Evolutionary conservation across 495 filamentous ascomycete genomes (phyloP).

Genomic region (Podospora didyma): DNA sequence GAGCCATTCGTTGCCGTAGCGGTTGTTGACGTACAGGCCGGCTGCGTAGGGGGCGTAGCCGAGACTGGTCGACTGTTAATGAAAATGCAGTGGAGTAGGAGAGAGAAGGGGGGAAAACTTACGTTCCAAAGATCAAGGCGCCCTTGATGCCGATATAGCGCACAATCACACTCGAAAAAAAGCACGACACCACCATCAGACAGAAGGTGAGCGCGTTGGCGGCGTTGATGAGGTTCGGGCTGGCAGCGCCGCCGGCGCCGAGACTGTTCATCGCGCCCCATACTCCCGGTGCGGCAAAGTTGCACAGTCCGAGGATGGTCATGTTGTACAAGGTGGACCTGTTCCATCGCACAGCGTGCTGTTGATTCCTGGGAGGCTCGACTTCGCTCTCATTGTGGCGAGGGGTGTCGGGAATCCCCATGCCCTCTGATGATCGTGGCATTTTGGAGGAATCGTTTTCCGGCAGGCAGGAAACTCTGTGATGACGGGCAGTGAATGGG

Average conservation of each 20-base stretch:
- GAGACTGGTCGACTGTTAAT: conserved; percentile 36
- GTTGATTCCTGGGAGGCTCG: conserved; percentile 20
- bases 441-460: too few relatives aligned
- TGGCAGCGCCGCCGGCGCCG: conserved; percentile 59
- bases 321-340: conserved; percentile 61
- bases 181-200: conserved; percentile 62
- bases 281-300: conserved; percentile 61
- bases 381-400: conserved; percentile 8
- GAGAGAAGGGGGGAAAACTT: too few relatives aligned
- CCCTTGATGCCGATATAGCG: conserved; percentile 60
- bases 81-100: too few relatives aligned
- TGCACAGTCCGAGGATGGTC: conserved; percentile 58
- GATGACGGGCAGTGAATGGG: too few relatives aligned
- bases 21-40: conserved; percentile 63
- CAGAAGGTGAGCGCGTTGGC: conserved; percentile 65
- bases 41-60: conserved; percentile 65
- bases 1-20: conserved; percentile 60
- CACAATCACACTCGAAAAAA: conserved; percentile 50
- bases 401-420: too few relatives aligned
- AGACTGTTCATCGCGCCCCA: conserved; percentile 70
- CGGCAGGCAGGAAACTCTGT: too few relatives aligned
- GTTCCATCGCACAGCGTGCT: conserved; percentile 56
- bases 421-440: too few relatives aligned
- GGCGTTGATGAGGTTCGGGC: conserved; percentile 63
- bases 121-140: conserved; percentile 59